Percentiles rank a stretch among this genome's conserved stretches.
These are phyloP conservation scores for Plasmopara muralis DNA, from an alignment of 352 stramenopile species.

Conservation along the genomic window DNA sequence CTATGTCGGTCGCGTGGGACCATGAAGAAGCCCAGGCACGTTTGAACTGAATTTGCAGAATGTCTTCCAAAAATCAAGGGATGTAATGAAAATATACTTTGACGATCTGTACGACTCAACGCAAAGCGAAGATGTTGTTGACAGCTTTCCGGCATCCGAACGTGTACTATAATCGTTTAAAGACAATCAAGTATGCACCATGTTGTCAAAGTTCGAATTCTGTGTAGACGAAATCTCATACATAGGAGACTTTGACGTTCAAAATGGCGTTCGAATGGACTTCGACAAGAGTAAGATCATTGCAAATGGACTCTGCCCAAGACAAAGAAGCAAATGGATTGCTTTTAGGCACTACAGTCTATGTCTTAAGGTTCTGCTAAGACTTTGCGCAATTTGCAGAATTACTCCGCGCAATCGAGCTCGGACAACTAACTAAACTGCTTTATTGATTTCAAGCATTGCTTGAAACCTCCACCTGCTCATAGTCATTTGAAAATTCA, in stretches of 20 bases:
- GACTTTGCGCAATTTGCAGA: slow-evolving; percentile 9
- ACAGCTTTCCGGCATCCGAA: neutral
- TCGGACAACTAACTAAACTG: neutral
- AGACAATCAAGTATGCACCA: slow-evolving; percentile 1
- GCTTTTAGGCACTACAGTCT: slow-evolving; percentile 2
- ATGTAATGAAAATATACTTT: slow-evolving; percentile 10
- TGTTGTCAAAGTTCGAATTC: slow-evolving; percentile 5
- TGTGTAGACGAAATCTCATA: slow-evolving; percentile 3
- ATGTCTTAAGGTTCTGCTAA: neutral
- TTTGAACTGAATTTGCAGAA: slow-evolving; percentile 1
- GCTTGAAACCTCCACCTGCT: neutral
- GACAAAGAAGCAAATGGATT: slow-evolving; percentile 6
- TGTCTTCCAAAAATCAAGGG: slow-evolving; percentile 1
- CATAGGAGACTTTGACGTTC: slow-evolving; percentile 5
- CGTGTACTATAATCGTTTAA: neutral
- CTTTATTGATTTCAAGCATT: neutral
- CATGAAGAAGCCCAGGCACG: neutral
- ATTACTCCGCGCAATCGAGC: neutral
- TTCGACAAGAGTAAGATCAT: slow-evolving; percentile 8
- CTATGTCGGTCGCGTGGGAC: no score
- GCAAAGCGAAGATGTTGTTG: neutral
- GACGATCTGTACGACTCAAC: slow-evolving; percentile 6
- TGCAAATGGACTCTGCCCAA: neutral
- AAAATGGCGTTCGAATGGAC: slow-evolving; percentile 4
- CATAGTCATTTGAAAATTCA: no score